Percentiles rank a stretch among this genome's conserved stretches.
phyloP scores from a whole-genome alignment of 768 basidiomycete species.

The Panellus pusillus region DNA sequence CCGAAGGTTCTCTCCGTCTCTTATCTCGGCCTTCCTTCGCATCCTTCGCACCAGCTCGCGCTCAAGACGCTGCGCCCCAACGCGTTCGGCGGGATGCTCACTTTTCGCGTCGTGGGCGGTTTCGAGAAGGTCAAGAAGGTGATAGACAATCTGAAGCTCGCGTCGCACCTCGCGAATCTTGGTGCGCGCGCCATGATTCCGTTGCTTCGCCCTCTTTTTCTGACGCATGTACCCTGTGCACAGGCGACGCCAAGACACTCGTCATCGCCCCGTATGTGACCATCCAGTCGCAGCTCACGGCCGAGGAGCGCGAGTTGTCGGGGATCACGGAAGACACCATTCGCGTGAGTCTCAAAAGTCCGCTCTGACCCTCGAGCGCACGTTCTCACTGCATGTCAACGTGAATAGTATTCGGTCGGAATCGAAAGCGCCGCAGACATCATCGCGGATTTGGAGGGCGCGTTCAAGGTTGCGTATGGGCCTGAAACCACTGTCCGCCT shows the following conservation, averaged over 20 bases:
- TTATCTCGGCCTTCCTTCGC: slow-evolving; percentile 67
- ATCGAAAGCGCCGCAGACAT: slow-evolving; percentile 47
- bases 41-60: slow-evolving; percentile 61
- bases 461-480: slow-evolving; percentile 29
- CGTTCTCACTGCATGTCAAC: too few relatives aligned
- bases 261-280: slow-evolving; percentile 61
- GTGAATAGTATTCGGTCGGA: slow-evolving; percentile 41
- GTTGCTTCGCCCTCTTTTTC: background rate
- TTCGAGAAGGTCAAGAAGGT: slow-evolving; percentile 34
- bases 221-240: background rate
- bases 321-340: slow-evolving; percentile 61
- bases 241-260: slow-evolving; percentile 57
- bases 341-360: slow-evolving; percentile 42
- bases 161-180: slow-evolving; percentile 36
- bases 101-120: slow-evolving; percentile 72
- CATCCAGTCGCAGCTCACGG: slow-evolving; percentile 57
- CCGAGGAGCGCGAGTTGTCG: slow-evolving; percentile 45
- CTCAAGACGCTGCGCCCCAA: slow-evolving; percentile 53
- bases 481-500: background rate
- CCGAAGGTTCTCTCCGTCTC: slow-evolving; percentile 72
- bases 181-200: slow-evolving; percentile 14
- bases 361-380: too few relatives aligned
- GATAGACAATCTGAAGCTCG: slow-evolving; percentile 39
- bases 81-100: slow-evolving; percentile 70
- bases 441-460: slow-evolving; percentile 45